Base-by-base conservation (phyloP, 768 basidiomycete species). In the Boletus fagicola region DNA sequence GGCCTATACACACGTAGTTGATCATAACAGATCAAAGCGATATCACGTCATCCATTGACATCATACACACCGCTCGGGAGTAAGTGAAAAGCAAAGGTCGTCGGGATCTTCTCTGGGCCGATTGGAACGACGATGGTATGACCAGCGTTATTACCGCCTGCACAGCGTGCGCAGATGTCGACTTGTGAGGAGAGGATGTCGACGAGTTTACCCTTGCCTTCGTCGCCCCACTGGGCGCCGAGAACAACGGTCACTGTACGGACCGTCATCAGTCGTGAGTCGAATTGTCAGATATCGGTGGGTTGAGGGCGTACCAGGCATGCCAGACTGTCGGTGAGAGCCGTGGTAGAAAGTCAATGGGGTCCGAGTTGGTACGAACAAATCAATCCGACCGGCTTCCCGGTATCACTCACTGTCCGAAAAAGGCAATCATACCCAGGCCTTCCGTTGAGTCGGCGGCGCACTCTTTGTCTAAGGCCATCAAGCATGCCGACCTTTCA, bases 81-180 rank as follows among this genome's bases (percentile, higher is more conserved):
- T 16, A 98, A 77, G 78, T 98, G 97, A 74, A 99, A 99, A 39
- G 94, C 94, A 74, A 90, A 98, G 2, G 86, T 94, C 63, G 83
- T 94, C 74, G 85, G 84, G 56, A 83, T 77, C 45, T 83, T 82
- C 58, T 91, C 83, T 46, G 85, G 81, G 12, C 83, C 82, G 26
- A 83, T 72, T 6, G 88, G 86, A 6, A 86, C 92, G 61, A 99
- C 88, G 72, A 99, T 98, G 24, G 97, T 98, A 76, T 99, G 97
- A 2, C 97, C 97, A 24, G 97, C 97, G 71, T 99, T 99, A 78
- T 98, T 98, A 12, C 97, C 97, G 15, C 97, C 97, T 13, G 97
- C 97, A 71, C 94, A 98, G 47, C 97, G 84, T 20, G 94, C 96
- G 67, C 95, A 98, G 70, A 98, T 72, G 73, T 99, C 97, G 57